A percentile compares a stretch with the other conserved stretches of the same genome.
Conservation (phyloP, 306 rosid genomes). For the Lupinus albus region DNA sequence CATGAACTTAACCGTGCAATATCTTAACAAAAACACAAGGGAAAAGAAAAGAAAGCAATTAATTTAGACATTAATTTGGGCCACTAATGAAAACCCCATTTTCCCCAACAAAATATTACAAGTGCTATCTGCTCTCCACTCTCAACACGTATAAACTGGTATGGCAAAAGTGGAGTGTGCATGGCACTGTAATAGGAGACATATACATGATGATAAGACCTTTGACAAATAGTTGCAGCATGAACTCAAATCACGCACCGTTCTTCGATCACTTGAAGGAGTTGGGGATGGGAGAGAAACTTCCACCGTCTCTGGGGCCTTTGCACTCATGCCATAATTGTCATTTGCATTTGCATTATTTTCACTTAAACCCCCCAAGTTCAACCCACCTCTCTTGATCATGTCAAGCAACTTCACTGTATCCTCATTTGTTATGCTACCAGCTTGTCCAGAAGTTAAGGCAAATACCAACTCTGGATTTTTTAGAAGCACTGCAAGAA, state of each 20-base stretch:
- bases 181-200: constrained; percentile 41
- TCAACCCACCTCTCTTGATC: constrained; percentile 76
- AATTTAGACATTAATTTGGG: constrained; percentile 39
- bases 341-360: constrained; percentile 40
- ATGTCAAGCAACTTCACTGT: constrained; percentile 88
- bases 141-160: constrained; percentile 35
- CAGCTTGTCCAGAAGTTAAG: constrained; percentile 84
- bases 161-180: constrained; percentile 40
- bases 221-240: constrained; percentile 63
- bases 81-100: constrained; percentile 37
- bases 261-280: constrained; percentile 81
- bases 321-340: constrained; percentile 42
- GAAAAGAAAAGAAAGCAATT: constrained; percentile 5
- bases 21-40: background rate
- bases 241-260: constrained; percentile 93
- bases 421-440: constrained; percentile 61
- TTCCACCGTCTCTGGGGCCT: constrained; percentile 66
- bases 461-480: constrained; percentile 95
- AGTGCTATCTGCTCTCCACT: constrained; percentile 41
- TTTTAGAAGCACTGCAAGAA: constrained; percentile 91
- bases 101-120: constrained; percentile 30
- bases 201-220: constrained; percentile 48
- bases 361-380: constrained; percentile 48
- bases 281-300: constrained; percentile 99
- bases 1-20: constrained; percentile 10